A percentile compares a stretch with the other conserved stretches of the same genome.
These are phyloP conservation scores for Scolecobasidium constrictum DNA, from an alignment of 2,329 filamentous ascomycete species.

Conservation along the genomic window DNA sequence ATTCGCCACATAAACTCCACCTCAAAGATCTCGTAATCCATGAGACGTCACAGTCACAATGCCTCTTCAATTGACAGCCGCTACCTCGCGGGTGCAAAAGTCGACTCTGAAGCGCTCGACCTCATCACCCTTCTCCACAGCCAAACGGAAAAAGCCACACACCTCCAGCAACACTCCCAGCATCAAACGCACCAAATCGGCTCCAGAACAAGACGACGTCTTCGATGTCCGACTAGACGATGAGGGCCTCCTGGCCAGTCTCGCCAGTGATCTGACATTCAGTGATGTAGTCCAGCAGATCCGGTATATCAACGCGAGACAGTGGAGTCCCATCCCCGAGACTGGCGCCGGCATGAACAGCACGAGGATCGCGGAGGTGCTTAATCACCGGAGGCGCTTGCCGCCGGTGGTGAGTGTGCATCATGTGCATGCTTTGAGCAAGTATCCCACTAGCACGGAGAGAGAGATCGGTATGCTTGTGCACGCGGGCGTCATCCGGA, in stretches of 20 bases:
- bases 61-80: slow-evolving; percentile 13
- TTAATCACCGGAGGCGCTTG: slow-evolving; percentile 48
- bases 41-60: slow-evolving; percentile 10
- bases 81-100: slow-evolving; percentile 15
- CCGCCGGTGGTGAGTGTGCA: slow-evolving; percentile 55
- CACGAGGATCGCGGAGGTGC: slow-evolving; percentile 49
- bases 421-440: slow-evolving; percentile 54
- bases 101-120: slow-evolving; percentile 19
- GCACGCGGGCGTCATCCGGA: slow-evolving; percentile 45
- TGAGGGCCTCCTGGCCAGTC: slow-evolving; percentile 25
- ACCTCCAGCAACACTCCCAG: slow-evolving; percentile 10
- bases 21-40: no score
- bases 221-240: slow-evolving; percentile 25
- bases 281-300: slow-evolving; percentile 50
- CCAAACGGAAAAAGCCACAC: slow-evolving; percentile 25
- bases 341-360: slow-evolving; percentile 51
- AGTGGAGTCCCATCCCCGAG: slow-evolving; percentile 37
- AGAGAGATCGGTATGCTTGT: slow-evolving; percentile 54
- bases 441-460: slow-evolving; percentile 53
- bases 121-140: slow-evolving; percentile 26
- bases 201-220: slow-evolving; percentile 17
- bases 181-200: slow-evolving; percentile 3
- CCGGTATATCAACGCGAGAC: slow-evolving; percentile 20
- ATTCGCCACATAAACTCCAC: no score
- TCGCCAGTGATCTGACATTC: slow-evolving; percentile 46